Percentiles rank a stretch among this genome's conserved stretches.
Evolutionary conservation across 192 early-diverging fungal genomes (phyloP).

Genomic region (Coemansia sp.): DNA sequence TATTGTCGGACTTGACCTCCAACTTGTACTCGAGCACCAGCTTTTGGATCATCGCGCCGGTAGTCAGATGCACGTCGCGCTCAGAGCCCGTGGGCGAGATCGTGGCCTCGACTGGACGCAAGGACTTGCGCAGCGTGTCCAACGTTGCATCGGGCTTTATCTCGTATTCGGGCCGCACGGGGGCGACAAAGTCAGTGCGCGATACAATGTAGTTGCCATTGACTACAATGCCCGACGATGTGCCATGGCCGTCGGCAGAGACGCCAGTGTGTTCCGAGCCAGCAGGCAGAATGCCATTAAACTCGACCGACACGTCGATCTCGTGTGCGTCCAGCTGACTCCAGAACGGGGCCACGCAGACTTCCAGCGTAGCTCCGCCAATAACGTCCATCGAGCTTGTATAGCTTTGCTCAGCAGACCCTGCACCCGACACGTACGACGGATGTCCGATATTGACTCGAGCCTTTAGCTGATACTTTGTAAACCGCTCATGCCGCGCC

Average conservation of each 20-base stretch:
- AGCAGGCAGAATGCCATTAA: slow-evolving; percentile 71
- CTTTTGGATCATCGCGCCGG: slow-evolving; percentile 67
- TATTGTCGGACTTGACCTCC: slow-evolving; percentile 57
- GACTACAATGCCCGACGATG: slow-evolving; percentile 25
- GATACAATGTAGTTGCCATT: slow-evolving; percentile 58
- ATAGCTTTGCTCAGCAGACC: slow-evolving; percentile 58
- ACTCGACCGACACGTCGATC: slow-evolving; percentile 71
- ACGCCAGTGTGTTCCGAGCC: slow-evolving; percentile 36
- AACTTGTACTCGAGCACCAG: slow-evolving; percentile 77
- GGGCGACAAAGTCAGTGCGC: slow-evolving; percentile 71
- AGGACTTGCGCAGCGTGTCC: slow-evolving; percentile 64
- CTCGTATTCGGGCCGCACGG: slow-evolving; percentile 72
- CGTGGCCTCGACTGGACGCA: slow-evolving; percentile 66
- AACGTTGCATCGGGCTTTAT: slow-evolving; percentile 58
- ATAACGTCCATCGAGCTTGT: slow-evolving; percentile 63
- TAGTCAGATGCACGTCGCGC: slow-evolving; percentile 72
- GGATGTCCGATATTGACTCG: slow-evolving; percentile 61
- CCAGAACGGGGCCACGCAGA: slow-evolving; percentile 91
- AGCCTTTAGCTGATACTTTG: slow-evolving; percentile 62
- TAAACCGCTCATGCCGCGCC: slow-evolving; percentile 67
- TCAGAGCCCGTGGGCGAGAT: slow-evolving; percentile 67
- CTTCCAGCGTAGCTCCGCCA: slow-evolving; percentile 75
- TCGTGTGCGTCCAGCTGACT: slow-evolving; percentile 69
- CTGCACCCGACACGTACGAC: slow-evolving; percentile 63
- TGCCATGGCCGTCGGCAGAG: slow-evolving; percentile 28